Evolutionary conservation across 371 early-diverging fungal species (phyloP), one percentile per base, ranked within the genome.

Genomic region (Mortierella sp.): DNA sequence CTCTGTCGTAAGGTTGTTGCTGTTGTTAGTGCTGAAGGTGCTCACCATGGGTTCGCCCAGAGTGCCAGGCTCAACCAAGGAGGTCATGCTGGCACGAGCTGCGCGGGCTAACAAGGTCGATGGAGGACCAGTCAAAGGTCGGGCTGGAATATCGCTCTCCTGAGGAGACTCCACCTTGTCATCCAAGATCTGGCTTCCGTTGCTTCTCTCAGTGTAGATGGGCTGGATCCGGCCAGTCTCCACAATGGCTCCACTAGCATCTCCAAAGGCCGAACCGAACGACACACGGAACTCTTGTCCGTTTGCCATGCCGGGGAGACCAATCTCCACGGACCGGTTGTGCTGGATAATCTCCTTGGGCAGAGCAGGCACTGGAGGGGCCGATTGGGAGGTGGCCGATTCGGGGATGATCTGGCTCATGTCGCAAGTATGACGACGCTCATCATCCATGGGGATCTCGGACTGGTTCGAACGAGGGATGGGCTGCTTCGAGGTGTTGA

Each of bases 371-470:
- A 76, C 77, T 12, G 77, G 77, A 28, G 77, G 77, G 23, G 59
- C 55, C 7, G 57, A 23, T 18, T 74, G 63, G 3, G 48, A 23
- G n/a, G 30, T 29, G 26, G 26, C 30, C n/a, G 26, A 18, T 7
- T 16, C 37, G 7, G 15, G 12, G 14, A 76, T 71, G 14, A 48
- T 57, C 65, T 74, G 66, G 60, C 74, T 79, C 80, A 80, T 74
- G 45, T 81, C 80, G 45, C 80, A 80, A 1, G 83, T 75, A 29
- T 80, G 77, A 5, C 74, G 77, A 29, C 75, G 72, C 28, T 74
- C 75, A 44, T 81, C 75, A 26, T 68, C 68, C 19, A 66, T 12
- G 14, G 69, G 47, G n/a, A 72, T 61, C 7, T 75, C 72, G 16
- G 81, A 74, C 11, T 37, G 62, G n/a, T 52, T 29, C 30, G 44